Evolutionary conservation across 768 basidiomycete species (phyloP).

Genomic region (Galerina marginata): DNA sequence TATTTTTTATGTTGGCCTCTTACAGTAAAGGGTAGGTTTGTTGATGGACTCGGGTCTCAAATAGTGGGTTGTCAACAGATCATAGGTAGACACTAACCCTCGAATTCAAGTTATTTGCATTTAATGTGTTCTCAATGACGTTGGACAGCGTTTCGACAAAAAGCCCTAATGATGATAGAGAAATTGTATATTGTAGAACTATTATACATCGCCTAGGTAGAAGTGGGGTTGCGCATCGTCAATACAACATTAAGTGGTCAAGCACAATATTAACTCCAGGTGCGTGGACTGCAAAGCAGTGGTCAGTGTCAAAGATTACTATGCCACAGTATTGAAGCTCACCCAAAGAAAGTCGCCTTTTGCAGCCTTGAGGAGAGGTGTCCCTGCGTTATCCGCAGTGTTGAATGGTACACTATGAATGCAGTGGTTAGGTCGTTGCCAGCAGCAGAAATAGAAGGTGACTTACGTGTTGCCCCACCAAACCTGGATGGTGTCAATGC

Average conservation of each 20-base stretch:
- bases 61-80: too few relatives aligned
- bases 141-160: too few relatives aligned
- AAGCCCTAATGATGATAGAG: too few relatives aligned
- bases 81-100: too few relatives aligned
- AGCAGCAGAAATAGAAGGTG: conserved; percentile 17
- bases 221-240: too few relatives aligned
- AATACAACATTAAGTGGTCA: not conserved
- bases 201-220: too few relatives aligned
- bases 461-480: conserved; percentile 78
- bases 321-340: not conserved
- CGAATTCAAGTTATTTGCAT: too few relatives aligned
- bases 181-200: too few relatives aligned
- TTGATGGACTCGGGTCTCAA: too few relatives aligned
- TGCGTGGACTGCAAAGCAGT: conserved; percentile 18
- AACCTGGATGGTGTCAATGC: conserved; percentile 49
- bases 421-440: not conserved
- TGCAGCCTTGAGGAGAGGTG: conserved; percentile 38
- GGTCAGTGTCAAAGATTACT: not conserved
- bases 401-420: conserved; percentile 38
- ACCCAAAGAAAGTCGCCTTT: conserved; percentile 28
- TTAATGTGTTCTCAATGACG: too few relatives aligned
- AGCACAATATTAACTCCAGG: conserved; percentile 23
- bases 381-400: conserved; percentile 46
- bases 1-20: too few relatives aligned
- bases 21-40: too few relatives aligned